Base-by-base conservation (phyloP, 2,329 filamentous ascomycete genomes). In the Verticillium alfalfae region DNA sequence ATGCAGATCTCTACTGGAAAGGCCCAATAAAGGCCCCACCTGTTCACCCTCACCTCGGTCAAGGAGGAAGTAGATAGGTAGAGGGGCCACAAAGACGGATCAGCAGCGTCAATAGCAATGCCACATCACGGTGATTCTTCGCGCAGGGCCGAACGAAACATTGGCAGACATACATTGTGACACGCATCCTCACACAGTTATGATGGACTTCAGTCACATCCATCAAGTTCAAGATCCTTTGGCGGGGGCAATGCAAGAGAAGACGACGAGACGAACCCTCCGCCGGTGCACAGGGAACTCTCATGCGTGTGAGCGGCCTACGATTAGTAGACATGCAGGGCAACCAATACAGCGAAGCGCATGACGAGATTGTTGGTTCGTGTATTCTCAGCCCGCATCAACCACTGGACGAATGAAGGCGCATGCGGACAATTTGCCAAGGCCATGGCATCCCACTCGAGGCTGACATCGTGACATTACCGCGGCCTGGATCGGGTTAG, bases 351-450 rank as follows among this genome's bases (percentile, higher is more conserved):
- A 45, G 39, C 39, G 39, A 45, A 18, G 16, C 26, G 26, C 26
- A 31, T 31, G 16, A 16, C 38, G 38, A 45, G 39, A 18, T 26
- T 26, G 18, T 8, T 22, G 45, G 45, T 9, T 18, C 18, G 18
- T 52, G 16, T 13, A 26, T 18, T 15, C 13, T 52, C 22, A 18
- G 45, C 45, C 13, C 45, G 45, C n/a, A 18, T 52, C 18, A 6
- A 15, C 13, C 18, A 22, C 67, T 66, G 56, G 70, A 72, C 72
- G 57, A 58, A 58, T 58, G 57, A 18, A 58, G 57, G 36, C 36
- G 38, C n/a, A 13, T 31, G 37, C 12, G n/a, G 22, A 49, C 39
- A 39, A 58, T 58, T 41, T 58, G 57, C 57, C 57, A 58, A 58
- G 57, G 56, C 22, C 57, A 41, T 41, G 57, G 57, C 57, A 58